phyloP scores from a whole-genome alignment of 2,329 filamentous ascomycete genomes.

The Alternaria ethzedia region DNA sequence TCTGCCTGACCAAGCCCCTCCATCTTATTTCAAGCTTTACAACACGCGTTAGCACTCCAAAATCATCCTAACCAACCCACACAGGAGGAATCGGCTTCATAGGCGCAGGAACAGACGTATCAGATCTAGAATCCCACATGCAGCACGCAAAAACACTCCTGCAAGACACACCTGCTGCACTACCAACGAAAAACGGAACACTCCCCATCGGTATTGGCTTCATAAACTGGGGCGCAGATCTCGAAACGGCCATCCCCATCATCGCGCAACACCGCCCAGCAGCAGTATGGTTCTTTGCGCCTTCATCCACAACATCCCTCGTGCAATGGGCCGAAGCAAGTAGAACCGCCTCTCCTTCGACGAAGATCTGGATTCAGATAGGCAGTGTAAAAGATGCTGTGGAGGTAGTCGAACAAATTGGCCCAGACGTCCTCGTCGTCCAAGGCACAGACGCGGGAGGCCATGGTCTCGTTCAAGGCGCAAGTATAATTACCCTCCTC shows the following conservation, averaged over 20 bases:
- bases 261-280: constrained; percentile 61
- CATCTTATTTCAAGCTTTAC: neutral
- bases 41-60: neutral
- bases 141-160: constrained; percentile 29
- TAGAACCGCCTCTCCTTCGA: constrained; percentile 45
- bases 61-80: neutral
- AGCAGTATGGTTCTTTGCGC: constrained; percentile 71
- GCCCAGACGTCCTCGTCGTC: constrained; percentile 64
- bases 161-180: constrained; percentile 6
- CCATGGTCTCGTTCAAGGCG: constrained; percentile 63
- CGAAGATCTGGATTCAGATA: constrained; percentile 65
- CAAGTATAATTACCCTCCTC: constrained; percentile 63
- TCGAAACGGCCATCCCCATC: constrained; percentile 58
- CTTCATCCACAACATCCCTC: constrained; percentile 40
- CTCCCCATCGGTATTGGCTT: constrained; percentile 68
- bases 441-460: constrained; percentile 71
- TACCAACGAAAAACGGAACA: constrained; percentile 15
- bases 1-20: neutral
- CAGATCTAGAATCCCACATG: constrained; percentile 42
- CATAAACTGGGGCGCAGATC: constrained; percentile 59
- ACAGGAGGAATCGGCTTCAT: constrained; percentile 57
- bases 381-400: constrained; percentile 65
- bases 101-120: constrained; percentile 52
- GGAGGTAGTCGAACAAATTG: constrained; percentile 55
- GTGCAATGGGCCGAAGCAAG: constrained; percentile 39